Evolutionary conservation across 768 basidiomycete genomes (phyloP).

Genomic region (Phanerochaete carnosa): DNA sequence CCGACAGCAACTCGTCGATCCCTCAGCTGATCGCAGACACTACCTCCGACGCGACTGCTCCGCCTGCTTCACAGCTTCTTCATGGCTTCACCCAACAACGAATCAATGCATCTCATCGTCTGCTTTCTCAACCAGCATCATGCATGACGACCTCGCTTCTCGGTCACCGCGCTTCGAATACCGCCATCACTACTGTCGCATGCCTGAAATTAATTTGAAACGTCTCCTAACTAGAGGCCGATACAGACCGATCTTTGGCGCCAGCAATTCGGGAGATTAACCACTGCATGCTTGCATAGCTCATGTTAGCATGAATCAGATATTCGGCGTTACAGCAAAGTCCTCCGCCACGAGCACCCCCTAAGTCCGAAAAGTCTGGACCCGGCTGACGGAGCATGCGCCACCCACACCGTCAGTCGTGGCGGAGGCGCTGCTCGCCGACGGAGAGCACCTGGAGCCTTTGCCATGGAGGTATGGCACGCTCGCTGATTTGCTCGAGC

Average conservation of each 20-base stretch:
- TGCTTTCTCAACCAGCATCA: not conserved
- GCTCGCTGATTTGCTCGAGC: constrained; percentile 47
- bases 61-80: too few relatives aligned
- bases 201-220: not conserved
- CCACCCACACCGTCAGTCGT: not conserved
- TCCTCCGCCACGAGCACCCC: not conserved
- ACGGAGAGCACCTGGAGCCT: constrained; percentile 10
- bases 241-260: not conserved
- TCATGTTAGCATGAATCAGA: not conserved
- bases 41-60: not conserved
- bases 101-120: too few relatives aligned
- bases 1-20: not conserved
- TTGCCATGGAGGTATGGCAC: constrained; percentile 38
- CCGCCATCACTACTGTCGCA: not conserved
- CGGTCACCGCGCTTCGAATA: not conserved
- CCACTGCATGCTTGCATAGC: not conserved
- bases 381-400: too few relatives aligned
- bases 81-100: too few relatives aligned
- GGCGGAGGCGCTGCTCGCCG: not conserved
- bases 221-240: too few relatives aligned
- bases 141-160: too few relatives aligned
- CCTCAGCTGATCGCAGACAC: not conserved
- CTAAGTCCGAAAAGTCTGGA: not conserved
- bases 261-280: not conserved
- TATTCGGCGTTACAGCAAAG: not conserved